Conservation (phyloP, 257 asterid genomes). For the Jacaranda mimosifolia region DNA sequence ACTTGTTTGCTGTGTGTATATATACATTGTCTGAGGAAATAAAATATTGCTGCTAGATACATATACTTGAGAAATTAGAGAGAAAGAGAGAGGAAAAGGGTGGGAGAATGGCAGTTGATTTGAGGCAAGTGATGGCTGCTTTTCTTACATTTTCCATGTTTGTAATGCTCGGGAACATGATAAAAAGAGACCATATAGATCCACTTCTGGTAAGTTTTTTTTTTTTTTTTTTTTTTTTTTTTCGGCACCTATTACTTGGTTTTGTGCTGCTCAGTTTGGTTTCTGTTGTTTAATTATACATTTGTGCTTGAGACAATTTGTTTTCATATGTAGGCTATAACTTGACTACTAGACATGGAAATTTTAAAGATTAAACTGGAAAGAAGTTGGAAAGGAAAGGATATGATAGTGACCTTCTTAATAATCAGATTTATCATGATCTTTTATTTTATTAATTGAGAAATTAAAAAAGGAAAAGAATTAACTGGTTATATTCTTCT, state of each 20-base stretch:
- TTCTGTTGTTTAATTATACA: not conserved
- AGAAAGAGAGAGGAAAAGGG: not conserved
- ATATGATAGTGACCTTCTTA: no score
- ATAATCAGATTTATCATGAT: no score
- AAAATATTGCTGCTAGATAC: not conserved
- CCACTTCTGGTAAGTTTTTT: conserved; percentile 51
- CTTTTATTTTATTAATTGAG: no score
- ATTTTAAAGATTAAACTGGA: no score
- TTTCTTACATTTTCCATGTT: conserved; percentile 74
- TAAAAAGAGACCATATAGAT: conserved; percentile 67
- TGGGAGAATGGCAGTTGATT: conserved; percentile 47
- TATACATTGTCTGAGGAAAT: conserved; percentile 12
- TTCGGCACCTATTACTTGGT: not conserved
- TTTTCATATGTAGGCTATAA: not conserved
- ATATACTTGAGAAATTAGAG: not conserved
- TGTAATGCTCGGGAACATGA: conserved; percentile 60
- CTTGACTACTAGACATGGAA: no score
- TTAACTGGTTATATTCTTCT: no score
- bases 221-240: not conserved
- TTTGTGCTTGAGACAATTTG: not conserved
- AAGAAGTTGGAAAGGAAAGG: no score
- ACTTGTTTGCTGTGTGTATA: not conserved
- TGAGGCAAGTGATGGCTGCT: conserved; percentile 65
- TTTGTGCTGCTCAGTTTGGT: not conserved
- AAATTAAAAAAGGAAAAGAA: no score